Conservation (phyloP, 208 protist species). For the Trypanosoma melophagium region DNA sequence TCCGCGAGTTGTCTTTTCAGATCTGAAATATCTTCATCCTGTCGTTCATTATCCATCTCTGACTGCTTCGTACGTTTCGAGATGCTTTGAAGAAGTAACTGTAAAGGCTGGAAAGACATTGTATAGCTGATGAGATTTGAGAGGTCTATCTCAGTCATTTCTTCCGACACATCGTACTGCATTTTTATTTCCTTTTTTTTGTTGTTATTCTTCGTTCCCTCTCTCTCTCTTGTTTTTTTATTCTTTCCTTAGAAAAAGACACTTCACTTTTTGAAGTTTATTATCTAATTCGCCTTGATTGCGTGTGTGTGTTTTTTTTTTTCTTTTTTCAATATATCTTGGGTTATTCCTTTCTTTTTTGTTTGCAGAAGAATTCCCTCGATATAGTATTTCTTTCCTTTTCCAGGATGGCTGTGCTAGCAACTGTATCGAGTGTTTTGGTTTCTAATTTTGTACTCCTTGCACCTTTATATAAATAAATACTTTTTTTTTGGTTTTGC, state of each 20-base stretch:
- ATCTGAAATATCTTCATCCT: constrained; percentile 43
- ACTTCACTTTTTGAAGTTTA: background rate
- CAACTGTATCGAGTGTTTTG: too few species aligned
- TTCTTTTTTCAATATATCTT: background rate
- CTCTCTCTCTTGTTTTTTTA: background rate
- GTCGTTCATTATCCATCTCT: constrained; percentile 48
- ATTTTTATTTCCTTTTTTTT: constrained; percentile 12
- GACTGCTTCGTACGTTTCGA: constrained; percentile 48
- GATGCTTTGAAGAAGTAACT: constrained; percentile 69
- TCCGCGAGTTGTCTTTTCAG: constrained; percentile 35
- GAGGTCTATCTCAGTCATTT: constrained; percentile 59
- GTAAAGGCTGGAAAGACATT: constrained; percentile 71
- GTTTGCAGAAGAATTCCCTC: background rate
- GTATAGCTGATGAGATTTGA: constrained; percentile 76
- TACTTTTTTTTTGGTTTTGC: too few species aligned
- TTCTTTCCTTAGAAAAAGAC: background rate
- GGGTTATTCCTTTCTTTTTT: constrained; percentile 9
- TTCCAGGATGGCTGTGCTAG: too few species aligned
- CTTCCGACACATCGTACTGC: constrained; percentile 14
- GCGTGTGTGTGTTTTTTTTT: background rate
- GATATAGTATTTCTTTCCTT: background rate
- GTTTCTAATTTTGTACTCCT: too few species aligned
- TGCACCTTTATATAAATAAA: too few species aligned
- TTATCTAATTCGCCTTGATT: background rate
- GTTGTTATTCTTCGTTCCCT: background rate